Conservation (phyloP, 2,329 filamentous ascomycete genomes). For the Microdochium trichocladiopsis region DNA sequence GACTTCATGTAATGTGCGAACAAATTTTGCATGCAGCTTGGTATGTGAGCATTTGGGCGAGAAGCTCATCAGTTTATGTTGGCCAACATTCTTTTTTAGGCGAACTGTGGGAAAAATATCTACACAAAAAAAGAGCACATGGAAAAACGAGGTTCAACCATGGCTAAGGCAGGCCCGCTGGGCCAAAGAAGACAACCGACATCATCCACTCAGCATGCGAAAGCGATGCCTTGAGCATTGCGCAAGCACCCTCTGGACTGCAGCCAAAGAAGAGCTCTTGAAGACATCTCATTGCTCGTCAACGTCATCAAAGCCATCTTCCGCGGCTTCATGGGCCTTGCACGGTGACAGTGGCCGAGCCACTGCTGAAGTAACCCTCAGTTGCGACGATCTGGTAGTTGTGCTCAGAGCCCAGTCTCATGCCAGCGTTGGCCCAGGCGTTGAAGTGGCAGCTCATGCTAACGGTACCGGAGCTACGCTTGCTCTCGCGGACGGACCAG, state of each 20-base stretch:
- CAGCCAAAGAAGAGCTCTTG: not conserved
- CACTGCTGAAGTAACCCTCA: conserved; percentile 35
- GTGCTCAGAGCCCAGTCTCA: conserved; percentile 16
- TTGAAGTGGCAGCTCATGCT: conserved; percentile 22
- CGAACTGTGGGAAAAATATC: not conserved
- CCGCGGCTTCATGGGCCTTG: conserved; percentile 6
- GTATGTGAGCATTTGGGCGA: too few relatives aligned
- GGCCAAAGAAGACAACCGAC: too few relatives aligned
- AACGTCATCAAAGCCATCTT: too few relatives aligned
- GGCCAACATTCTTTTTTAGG: too few relatives aligned
- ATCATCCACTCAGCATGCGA: too few relatives aligned
- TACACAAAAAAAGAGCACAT: not conserved
- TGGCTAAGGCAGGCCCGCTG: too few relatives aligned
- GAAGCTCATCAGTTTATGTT: too few relatives aligned
- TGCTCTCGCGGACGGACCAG: conserved; percentile 40
- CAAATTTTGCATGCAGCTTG: not conserved
- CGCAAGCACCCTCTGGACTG: not conserved
- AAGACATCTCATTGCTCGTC: not conserved
- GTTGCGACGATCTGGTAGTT: conserved; percentile 24
- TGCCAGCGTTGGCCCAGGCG: conserved; percentile 16
- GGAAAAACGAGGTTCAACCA: too few relatives aligned
- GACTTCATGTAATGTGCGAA: not conserved
- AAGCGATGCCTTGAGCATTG: too few relatives aligned
- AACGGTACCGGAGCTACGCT: conserved; percentile 33
- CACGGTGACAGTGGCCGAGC: conserved; percentile 29